Conservation (phyloP, 1,284 basidiomycete genomes). For the Tylopilus sp. region DNA sequence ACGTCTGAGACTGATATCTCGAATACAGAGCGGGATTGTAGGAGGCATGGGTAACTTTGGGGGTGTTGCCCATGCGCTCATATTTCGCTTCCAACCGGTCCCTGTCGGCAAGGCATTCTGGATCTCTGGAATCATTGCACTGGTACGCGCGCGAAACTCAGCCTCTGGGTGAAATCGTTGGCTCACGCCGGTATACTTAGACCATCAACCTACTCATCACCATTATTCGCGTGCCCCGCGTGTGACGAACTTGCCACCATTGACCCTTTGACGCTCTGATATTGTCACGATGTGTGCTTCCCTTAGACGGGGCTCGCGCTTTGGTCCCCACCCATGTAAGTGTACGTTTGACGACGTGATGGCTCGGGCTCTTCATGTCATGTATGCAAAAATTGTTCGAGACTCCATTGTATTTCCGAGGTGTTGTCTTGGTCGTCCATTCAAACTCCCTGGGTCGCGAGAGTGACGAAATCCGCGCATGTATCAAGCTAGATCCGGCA, state of each 20-base stretch:
- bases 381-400: background rate
- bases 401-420: background rate
- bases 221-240: conserved; percentile 9
- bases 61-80: conserved; percentile 1
- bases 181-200: conserved; percentile 3
- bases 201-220: conserved; percentile 9
- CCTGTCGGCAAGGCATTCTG: conserved; percentile 35
- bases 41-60: conserved; percentile 4
- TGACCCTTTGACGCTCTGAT: background rate
- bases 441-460: background rate
- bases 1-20: background rate
- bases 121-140: conserved; percentile 41
- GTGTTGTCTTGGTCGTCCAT: background rate
- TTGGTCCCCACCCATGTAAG: background rate
- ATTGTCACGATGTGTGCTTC: background rate
- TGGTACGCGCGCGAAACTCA: conserved; percentile 21
- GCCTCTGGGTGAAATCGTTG: background rate
- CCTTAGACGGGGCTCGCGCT: no score
- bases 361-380: background rate
- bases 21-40: conserved; percentile 1
- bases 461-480: background rate
- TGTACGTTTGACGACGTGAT: background rate
- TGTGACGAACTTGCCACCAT: conserved; percentile 1
- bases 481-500: background rate
- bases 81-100: conserved; percentile 48